Base-by-base conservation (phyloP, 192 early-diverging fungal species). In the Cetraspora pellucida region DNA sequence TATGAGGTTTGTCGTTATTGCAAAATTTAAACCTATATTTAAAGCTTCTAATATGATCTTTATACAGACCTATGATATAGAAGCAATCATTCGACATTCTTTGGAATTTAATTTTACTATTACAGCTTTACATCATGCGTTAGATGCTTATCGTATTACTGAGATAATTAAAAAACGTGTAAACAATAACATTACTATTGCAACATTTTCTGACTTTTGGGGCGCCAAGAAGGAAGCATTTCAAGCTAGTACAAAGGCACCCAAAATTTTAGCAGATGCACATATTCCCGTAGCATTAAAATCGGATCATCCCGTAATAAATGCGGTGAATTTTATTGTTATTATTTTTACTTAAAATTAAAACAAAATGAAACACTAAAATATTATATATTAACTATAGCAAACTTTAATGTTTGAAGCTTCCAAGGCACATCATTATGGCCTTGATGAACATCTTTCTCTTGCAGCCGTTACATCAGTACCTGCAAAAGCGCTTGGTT, bases 161-260 rank as follows among this genome's bases (percentile, higher is more conserved):
- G 87, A 83, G 13, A 81, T 91, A 46, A 76, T 94, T 10, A 87
- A 84, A 37, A 37, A 37, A 77, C 80, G 86, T 1, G 89, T 87
- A 10, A 80, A 78, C 17, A 83, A 84, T 21, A 84, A 92, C 63
- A 90, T 93, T 59, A 88, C 91, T 2, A 84, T 89, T 50, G 92
- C 92, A 21, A 88, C 90, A 17, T 94, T 93, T 79, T 89, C 88
- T 21, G 86, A 86, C 74, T 75, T 83, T 23, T 90, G 86, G 85
- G 86, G 85, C n/a, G 93, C 89, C 80, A 95, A 95, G 79, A 88
- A 88, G 72, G 92, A 95, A 77, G 92, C 93, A 1, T 94, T 90
- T 79, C 84, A 86, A 61, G 85, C 84, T n/a, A 89, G 86, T 37
- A 86, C 89, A 14, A 50, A 87, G 31, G 81, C 84, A 6, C 89